Conservation (phyloP, 1,139 yeast species). For the Yamadazyma songkhlaensis region DNA sequence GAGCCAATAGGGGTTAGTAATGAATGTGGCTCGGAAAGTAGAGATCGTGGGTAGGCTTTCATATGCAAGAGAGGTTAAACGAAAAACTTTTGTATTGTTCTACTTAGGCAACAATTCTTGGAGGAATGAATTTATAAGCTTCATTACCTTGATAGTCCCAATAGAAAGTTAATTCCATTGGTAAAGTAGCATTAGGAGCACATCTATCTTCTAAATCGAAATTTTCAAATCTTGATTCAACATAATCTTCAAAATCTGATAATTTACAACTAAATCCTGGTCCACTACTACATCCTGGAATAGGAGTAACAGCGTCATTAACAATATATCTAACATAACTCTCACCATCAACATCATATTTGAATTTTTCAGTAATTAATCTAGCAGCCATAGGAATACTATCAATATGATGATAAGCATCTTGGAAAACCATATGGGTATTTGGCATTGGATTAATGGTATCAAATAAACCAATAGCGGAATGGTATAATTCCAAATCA, state of each 20-base stretch:
- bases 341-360: conserved; percentile 28
- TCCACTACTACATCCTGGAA: conserved; percentile 48
- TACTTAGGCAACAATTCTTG: conserved; percentile 14
- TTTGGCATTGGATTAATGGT: conserved; percentile 27
- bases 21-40: no score
- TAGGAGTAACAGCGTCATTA: conserved; percentile 58
- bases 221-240: conserved; percentile 30
- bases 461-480: conserved; percentile 51
- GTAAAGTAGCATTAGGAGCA: conserved; percentile 17
- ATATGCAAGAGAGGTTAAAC: neutral
- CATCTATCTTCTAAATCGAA: conserved; percentile 32
- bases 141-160: conserved; percentile 27
- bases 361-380: conserved; percentile 46
- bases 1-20: no score
- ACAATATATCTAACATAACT: conserved; percentile 48
- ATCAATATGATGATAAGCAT: conserved; percentile 45
- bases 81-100: conserved; percentile 1
- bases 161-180: conserved; percentile 26
- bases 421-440: conserved; percentile 32
- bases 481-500: conserved; percentile 46
- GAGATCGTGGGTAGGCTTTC: neutral
- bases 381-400: conserved; percentile 58
- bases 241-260: conserved; percentile 33
- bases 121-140: conserved; percentile 14
- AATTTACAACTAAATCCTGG: conserved; percentile 59